Conservation (phyloP, 192 early-diverging fungal genomes). For the Chytriomyces sp. region DNA sequence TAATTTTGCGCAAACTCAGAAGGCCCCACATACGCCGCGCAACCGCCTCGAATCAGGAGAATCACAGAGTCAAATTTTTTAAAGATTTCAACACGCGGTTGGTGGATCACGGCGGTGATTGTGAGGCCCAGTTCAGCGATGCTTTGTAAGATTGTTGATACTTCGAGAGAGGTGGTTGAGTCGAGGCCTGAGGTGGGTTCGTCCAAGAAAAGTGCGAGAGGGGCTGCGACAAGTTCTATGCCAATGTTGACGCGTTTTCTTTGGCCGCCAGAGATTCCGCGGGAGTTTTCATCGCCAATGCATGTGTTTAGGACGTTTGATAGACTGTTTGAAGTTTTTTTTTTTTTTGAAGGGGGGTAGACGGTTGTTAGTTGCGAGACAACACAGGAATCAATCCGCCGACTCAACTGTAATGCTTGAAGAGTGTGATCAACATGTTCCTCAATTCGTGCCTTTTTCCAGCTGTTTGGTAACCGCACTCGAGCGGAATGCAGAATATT, state of each 20-base stretch:
- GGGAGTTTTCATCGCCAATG: constrained; percentile 60
- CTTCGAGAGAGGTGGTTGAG: constrained; percentile 64
- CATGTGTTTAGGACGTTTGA: constrained; percentile 48
- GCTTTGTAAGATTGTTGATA: constrained; percentile 56
- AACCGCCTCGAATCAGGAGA: constrained; percentile 73
- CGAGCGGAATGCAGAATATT: constrained; percentile 62
- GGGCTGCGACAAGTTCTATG: constrained; percentile 66
- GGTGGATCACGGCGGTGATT: constrained; percentile 80
- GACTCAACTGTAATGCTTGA: neutral
- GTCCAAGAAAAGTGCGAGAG: constrained; percentile 67
- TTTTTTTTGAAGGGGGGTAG: constrained; percentile 6
- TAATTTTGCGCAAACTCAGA: constrained; percentile 38
- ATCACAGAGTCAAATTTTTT: constrained; percentile 77
- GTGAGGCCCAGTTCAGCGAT: constrained; percentile 52
- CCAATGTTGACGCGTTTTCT: constrained; percentile 77
- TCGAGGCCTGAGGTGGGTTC: constrained; percentile 74
- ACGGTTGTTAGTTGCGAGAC: neutral
- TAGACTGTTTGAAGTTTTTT: constrained; percentile 51
- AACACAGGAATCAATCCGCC: neutral
- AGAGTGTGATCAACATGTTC: constrained; percentile 5
- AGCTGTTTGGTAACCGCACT: constrained; percentile 63
- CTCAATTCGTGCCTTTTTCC: constrained; percentile 43
- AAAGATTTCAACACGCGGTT: constrained; percentile 80
- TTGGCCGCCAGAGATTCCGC: constrained; percentile 74
- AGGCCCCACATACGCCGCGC: constrained; percentile 78